Base-by-base conservation (phyloP, 306 rosid genomes). In the Styphnolobium japonicum region DNA sequence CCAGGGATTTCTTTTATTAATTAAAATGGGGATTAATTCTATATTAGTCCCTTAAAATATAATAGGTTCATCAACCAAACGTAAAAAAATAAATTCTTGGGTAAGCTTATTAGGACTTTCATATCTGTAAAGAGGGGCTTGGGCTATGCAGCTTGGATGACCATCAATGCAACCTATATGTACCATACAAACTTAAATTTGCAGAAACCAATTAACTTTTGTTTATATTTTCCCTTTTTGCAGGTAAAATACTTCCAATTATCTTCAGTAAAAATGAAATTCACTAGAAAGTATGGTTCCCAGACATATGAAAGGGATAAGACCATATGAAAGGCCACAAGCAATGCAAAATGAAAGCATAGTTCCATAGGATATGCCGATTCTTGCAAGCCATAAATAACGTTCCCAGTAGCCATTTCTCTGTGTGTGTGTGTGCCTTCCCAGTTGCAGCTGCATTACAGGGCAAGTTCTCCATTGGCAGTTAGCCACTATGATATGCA, bases 401-500 rank as follows among this genome's bases (percentile, higher is more conserved):
- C 19, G 21, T 27, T n/a, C 5, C 5, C 1, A 18, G 27, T 4
- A 23, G 7, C 52, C 25, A 61, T 53, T 21, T 12, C 23, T 39
- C 0, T 4, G 18, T 10, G 2, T 57, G 49, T 33, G 77, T 71
- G 66, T 58, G 82, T 60, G 42, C 4, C 31, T 1, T 55, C 33
- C 21, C 37, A 61, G 69, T 69, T 75, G 91, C 62, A 70, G 71
- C 16, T 82, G 87, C 79, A 88, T 91, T 81, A 84, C 91, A 71
- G 96, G 90, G 89, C 85, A 80, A 85, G 56, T 78, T 80, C 86
- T 87, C 81, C 76, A 55, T 87, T 87, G 95, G 91, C 92, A 83
- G 89, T 39, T 42, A 60, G 62, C 63, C 83, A 78, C 72, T 53
- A 10, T 37, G 9, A 33, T 37, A 34, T 6, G 27, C 3, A 52